A percentile compares a stretch with the other conserved stretches of the same genome.
These are phyloP conservation scores for Solanum paucissectum DNA, from an alignment of 257 asterid species.

Conservation along the genomic window DNA sequence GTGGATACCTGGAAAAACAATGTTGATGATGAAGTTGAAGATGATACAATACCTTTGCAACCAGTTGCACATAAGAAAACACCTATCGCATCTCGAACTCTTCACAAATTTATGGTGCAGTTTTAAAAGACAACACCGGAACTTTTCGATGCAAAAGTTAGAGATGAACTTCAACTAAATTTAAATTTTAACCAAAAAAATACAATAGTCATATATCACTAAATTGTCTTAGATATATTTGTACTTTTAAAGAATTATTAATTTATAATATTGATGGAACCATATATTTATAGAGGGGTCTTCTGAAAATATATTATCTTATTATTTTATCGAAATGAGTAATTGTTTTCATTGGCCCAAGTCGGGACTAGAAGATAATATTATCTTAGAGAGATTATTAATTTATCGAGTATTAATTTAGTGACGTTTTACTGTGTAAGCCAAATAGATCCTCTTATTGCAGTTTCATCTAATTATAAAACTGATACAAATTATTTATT, in stretches of 20 bases:
- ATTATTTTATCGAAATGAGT: too few relatives aligned
- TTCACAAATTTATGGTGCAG: not conserved
- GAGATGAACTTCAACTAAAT: not conserved
- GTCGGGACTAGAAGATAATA: not conserved
- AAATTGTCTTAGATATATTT: too few relatives aligned
- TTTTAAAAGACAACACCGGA: not conserved
- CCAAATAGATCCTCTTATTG: too few relatives aligned
- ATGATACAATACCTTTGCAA: not conserved
- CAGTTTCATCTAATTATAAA: not conserved
- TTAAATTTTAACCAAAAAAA: too few relatives aligned
- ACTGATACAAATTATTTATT: not conserved
- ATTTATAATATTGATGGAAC: not conserved
- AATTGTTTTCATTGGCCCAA: too few relatives aligned
- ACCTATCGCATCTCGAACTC: too few relatives aligned
- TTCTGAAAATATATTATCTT: not conserved
- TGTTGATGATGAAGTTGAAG: not conserved
- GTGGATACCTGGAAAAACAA: not conserved
- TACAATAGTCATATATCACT: not conserved
- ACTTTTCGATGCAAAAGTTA: not conserved
- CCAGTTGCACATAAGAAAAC: not conserved
- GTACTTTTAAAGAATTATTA: too few relatives aligned
- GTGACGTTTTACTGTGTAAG: not conserved
- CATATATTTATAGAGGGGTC: not conserved
- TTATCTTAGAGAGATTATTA: too few relatives aligned
- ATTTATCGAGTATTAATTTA: too few relatives aligned